Base-by-base conservation (phyloP, 176 grass and related monocot genomes). In the Bromus sterilis region DNA sequence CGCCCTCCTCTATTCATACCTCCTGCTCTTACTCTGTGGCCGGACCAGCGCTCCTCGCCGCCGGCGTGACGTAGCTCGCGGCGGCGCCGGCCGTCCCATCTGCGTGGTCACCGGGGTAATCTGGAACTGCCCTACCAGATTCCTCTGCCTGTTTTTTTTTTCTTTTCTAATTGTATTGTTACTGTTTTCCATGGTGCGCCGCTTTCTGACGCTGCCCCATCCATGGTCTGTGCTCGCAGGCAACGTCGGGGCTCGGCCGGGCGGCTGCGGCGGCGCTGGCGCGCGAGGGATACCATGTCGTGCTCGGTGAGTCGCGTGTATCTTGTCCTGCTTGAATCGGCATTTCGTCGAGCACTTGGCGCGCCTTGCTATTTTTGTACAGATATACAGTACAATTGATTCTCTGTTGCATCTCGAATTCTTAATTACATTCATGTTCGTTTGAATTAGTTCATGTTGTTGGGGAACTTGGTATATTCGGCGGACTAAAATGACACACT, bases 61-160 rank as follows among this genome's bases (percentile, higher is more conserved):
- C 16, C 71, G 59, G 5, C 70, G 51, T 28, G 51, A 28, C 37
- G 33, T 20, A 9, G 13, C 21, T 8, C 51, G 53, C 18, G 5
- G 61, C 30, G 28, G 49, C 7, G 66, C 55, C 18, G 3, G 56
- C 25, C 56, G 79, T 2, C 88, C 89, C 5, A 75, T 95, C 75
- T 93, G 96, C 78, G 82, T 98, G 25, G 56, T 98, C 83, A 98
- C 96, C 6, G 93, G 96, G 73, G 92, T 98, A 65, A 68, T 53
- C 42, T 3, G 8, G 12, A 32, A 29, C 25, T 46, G 13, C 10
- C 18, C 28, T 41, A 9, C 20, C 31, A 49, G 6, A 1, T 5
- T 7, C 6, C 3, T 20, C 16, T 6, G 9, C 41, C 41, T 71
- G 46, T 10, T 30, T 9, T 18, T n/a, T n/a, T n/a, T n/a, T n/a